Evolutionary conservation across 371 early-diverging fungal genomes (phyloP).

Genomic region (Mycotypha africana): DNA sequence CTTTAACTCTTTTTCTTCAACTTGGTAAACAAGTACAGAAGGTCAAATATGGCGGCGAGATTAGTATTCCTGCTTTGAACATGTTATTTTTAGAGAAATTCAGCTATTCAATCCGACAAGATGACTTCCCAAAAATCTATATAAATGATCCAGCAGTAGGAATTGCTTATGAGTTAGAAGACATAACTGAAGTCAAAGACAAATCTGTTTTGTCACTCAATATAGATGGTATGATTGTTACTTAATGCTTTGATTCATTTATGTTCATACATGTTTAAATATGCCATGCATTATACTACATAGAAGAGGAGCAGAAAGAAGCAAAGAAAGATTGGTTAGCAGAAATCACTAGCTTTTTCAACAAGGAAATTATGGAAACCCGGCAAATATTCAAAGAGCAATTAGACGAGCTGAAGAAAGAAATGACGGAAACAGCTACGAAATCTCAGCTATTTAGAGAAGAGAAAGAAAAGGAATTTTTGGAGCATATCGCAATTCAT

Average conservation of each 20-base stretch:
- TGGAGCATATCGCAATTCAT: neutral
- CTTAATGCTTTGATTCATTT: too few relatives aligned
- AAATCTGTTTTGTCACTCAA: constrained; percentile 61
- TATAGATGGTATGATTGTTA: constrained; percentile 54
- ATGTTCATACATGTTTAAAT: neutral
- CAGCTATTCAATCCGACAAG: constrained; percentile 54
- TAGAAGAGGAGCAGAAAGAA: constrained; percentile 19
- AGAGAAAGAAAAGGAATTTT: constrained; percentile 36
- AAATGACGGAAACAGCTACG: constrained; percentile 16
- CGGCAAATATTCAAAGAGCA: constrained; percentile 25
- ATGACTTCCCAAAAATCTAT: constrained; percentile 64
- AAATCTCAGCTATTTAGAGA: constrained; percentile 69
- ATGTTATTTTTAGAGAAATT: constrained; percentile 67
- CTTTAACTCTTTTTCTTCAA: constrained; percentile 45
- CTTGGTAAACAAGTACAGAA: constrained; percentile 60
- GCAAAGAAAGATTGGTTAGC: constrained; percentile 27
- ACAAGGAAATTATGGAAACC: constrained; percentile 31
- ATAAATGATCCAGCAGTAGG: constrained; percentile 55
- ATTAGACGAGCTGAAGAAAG: constrained; percentile 30
- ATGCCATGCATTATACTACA: neutral
- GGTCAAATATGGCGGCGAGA: constrained; percentile 47
- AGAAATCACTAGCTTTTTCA: constrained; percentile 21
- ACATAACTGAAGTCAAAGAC: constrained; percentile 55
- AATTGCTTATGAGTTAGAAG: constrained; percentile 67
- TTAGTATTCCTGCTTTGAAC: constrained; percentile 54